Evolutionary conservation across 306 rosid species (phyloP).

Genomic region (Ormosia semicastrata): DNA sequence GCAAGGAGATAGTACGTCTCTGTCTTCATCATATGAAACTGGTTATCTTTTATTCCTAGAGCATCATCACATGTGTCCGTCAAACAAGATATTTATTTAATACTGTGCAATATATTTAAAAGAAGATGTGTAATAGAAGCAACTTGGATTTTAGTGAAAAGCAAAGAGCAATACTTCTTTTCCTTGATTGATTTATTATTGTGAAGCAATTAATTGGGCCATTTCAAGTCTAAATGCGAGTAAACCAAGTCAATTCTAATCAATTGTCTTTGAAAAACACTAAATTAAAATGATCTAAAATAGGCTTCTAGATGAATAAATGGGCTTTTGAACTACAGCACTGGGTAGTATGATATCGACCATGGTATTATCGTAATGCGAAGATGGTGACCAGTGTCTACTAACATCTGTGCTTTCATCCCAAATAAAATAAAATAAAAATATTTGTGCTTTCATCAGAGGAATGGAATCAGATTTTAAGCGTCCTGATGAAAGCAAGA

Average conservation of each 20-base stretch:
- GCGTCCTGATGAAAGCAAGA: no score
- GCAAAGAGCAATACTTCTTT: background rate
- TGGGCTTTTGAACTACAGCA: background rate
- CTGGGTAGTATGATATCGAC: background rate
- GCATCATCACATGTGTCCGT: background rate
- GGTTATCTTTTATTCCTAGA: background rate
- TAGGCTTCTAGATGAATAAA: background rate
- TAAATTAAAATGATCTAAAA: background rate
- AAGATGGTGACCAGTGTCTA: background rate
- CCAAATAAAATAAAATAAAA: no score
- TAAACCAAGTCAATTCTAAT: background rate
- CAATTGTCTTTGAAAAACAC: background rate
- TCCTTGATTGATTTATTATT: background rate
- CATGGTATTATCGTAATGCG: background rate
- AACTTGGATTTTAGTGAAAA: background rate
- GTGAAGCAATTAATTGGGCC: background rate
- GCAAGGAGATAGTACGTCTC: background rate
- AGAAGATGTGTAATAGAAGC: background rate
- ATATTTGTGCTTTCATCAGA: background rate
- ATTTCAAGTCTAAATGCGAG: background rate
- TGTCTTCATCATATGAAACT: background rate
- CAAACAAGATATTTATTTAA: background rate
- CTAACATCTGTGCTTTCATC: no score
- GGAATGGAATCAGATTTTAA: background rate
- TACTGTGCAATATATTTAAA: background rate